Percentiles rank a stretch among this genome's conserved stretches.
phyloP scores from a whole-genome alignment of 73 alveolate species.

The Tetrahymena thermophila region DNA sequence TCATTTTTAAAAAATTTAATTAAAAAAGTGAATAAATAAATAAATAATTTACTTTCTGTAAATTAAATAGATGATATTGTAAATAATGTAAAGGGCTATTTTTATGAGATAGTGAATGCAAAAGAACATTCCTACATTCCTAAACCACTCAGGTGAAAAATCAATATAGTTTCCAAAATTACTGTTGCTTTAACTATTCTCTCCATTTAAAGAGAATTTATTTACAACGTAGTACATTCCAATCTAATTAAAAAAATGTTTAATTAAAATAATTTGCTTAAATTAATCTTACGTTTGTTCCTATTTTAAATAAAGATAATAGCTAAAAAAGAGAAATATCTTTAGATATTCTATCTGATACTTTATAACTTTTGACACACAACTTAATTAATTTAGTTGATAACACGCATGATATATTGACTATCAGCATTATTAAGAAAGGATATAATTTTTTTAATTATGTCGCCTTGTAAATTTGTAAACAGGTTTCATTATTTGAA shows the following conservation, averaged over 20 bases:
- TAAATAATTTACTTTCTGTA: not conserved
- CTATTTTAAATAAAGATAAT: not conserved
- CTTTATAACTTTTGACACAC: not conserved
- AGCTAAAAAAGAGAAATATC: not conserved
- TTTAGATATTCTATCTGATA: not conserved
- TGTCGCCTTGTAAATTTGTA: not conserved
- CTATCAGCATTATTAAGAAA: not conserved
- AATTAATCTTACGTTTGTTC: not conserved
- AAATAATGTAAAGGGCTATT: not conserved
- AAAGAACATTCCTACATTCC: not conserved
- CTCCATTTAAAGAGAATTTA: not conserved
- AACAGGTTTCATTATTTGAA: not conserved
- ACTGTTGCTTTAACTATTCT: not conserved
- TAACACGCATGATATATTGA: not conserved
- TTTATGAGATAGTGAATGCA: not conserved
- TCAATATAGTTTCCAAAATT: not conserved
- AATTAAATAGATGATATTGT: not conserved
- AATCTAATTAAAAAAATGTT: not conserved
- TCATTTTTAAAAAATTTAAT: too few species aligned
- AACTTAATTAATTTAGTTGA: not conserved
- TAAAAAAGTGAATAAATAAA: not conserved
- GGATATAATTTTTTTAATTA: not conserved
- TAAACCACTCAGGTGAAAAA: not conserved
- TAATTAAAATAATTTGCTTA: too few species aligned
- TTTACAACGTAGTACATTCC: not conserved